These are phyloP conservation scores for Lactifluus hygrophoroides DNA, from an alignment of 768 basidiomycete genomes.

Conservation along the genomic window DNA sequence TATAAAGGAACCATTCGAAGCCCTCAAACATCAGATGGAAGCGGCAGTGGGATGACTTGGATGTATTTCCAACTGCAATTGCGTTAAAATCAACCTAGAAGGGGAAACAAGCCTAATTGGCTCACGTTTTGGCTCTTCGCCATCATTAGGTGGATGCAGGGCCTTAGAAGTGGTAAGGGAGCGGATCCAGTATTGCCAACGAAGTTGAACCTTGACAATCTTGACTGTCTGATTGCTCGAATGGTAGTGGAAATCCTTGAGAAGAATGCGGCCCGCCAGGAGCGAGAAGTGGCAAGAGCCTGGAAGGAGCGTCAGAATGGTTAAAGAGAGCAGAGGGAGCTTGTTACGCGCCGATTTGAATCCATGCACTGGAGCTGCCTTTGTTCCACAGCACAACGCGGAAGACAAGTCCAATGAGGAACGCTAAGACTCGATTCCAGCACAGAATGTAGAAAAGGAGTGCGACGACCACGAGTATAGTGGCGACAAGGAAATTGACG, in stretches of 20 bases:
- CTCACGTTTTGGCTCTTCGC: constrained; percentile 44
- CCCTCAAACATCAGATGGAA: constrained; percentile 76
- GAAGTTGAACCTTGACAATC: constrained; percentile 74
- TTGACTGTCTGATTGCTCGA: constrained; percentile 87
- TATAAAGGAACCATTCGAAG: constrained; percentile 90
- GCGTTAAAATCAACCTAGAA: constrained; percentile 18
- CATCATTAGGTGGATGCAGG: constrained; percentile 38
- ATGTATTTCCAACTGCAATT: constrained; percentile 18
- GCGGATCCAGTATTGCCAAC: constrained; percentile 94
- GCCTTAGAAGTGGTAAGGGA: constrained; percentile 70
- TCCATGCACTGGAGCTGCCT: constrained; percentile 68
- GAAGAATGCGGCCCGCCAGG: constrained; percentile 75
- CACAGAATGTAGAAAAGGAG: constrained; percentile 79
- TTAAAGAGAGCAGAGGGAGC: neutral
- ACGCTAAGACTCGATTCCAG: constrained; percentile 79
- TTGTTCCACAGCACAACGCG: constrained; percentile 75
- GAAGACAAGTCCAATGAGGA: constrained; percentile 52
- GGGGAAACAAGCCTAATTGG: neutral
- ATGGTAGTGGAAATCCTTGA: constrained; percentile 84
- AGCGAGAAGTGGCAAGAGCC: constrained; percentile 91
- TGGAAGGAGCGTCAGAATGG: constrained; percentile 25
- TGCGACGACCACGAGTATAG: constrained; percentile 45
- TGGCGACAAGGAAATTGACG: constrained; percentile 52
- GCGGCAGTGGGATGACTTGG: constrained; percentile 54
- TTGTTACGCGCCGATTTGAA: constrained; percentile 58